A percentile compares a stretch with the other conserved stretches of the same genome.
Conservation (phyloP, 768 basidiomycete genomes). For the Kwoniella dendrophila region DNA sequence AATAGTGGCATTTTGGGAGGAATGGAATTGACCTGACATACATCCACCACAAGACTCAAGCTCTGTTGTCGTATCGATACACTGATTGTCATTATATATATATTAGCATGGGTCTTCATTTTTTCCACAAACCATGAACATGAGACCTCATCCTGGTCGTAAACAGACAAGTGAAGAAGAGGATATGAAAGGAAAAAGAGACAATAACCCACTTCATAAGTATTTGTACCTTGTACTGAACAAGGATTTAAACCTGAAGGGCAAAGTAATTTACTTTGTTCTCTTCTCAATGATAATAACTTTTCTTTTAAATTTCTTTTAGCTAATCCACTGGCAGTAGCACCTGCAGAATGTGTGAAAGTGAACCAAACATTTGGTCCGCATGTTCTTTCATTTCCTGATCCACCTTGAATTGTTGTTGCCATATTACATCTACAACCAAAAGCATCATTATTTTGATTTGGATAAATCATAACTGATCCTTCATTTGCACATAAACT, state of each 20-base stretch:
- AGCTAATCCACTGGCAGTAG: constrained; percentile 16
- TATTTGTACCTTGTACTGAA: neutral
- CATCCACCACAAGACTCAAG: constrained; percentile 27
- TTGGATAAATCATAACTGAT: constrained; percentile 13
- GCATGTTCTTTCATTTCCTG: neutral
- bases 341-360: constrained; percentile 4
- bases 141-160: neutral
- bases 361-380: constrained; percentile 6
- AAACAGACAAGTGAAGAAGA: too few species aligned
- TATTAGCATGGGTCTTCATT: neutral
- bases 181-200: neutral
- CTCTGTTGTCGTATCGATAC: constrained; percentile 16
- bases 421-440: constrained; percentile 14
- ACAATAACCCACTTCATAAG: constrained; percentile 17
- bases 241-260: constrained; percentile 15
- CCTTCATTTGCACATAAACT: constrained; percentile 9
- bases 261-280: constrained; percentile 12
- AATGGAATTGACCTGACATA: constrained; percentile 10
- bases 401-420: neutral
- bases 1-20: neutral
- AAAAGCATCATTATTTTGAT: neutral
- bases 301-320: constrained; percentile 4
- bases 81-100: neutral
- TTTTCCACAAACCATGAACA: neutral
- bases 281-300: neutral